Base-by-base conservation (phyloP, 495 filamentous ascomycete genomes). In the Penicillium subrubescens region DNA sequence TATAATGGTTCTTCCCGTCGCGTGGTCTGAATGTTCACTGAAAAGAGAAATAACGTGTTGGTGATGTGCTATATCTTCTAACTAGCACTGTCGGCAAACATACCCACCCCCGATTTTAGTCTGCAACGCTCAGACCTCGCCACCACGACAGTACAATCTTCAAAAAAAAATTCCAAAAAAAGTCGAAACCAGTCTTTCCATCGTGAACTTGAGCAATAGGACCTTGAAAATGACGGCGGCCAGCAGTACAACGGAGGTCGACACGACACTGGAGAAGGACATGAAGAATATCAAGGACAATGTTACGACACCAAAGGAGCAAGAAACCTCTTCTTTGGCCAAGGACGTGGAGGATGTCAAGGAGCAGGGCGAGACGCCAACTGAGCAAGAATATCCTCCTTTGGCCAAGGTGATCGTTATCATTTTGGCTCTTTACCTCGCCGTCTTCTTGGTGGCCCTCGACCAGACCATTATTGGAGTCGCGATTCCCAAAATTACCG, bases 371-470 rank as follows among this genome's bases (percentile, higher is more conserved):
- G 60, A 62, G 19, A n/a, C 39, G 39, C 39, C 14, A 43, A n/a
- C 17, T 15, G 51, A 66, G 21, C 43, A 53, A 25, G 61, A 72
- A 50, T 73, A 70, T 14, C 71, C 69, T 29, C 43, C 61, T 35
- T 14, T 67, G 3, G 35, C 37, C 12, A 72, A 65, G 66, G 59
- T 66, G 4, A 55, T 71, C 19, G 37, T 66, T 33, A 57, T 69
- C 21, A 53, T 69, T 34, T 25, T 66, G 12, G 67, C 67, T n/a
- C 67, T 86, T 4, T 78, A 82, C 29, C 76, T 85, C 6, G 75
- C 79, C 37, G 72, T 82, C 25, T 86, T 86, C 60, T 68, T 86
- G 1, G 75, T 83, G 1, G 75, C 80, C 0, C 65, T 86, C n/a
- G 84, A 86, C 51, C 81, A 82, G 71, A 81, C 80, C 6, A 82